Conservation (phyloP, 441 rosid species). For the Cnidoscolus chayamansa region DNA sequence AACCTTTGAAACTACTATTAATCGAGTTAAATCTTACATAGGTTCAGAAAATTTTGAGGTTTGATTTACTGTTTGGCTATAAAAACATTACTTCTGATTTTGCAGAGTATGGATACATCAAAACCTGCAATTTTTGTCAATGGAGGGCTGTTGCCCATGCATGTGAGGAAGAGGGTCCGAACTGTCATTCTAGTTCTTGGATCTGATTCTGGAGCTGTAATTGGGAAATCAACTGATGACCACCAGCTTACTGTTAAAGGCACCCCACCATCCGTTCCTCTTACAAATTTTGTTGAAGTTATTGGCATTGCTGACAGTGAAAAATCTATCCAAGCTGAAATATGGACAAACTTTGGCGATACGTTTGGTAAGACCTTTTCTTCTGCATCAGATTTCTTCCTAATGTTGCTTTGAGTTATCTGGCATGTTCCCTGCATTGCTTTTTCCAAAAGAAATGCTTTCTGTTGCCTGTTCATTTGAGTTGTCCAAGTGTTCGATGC, state of each 20-base stretch:
- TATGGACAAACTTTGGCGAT: constrained; percentile 75
- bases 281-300: constrained; percentile 66
- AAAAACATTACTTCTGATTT: no score
- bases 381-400: not conserved
- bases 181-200: constrained; percentile 60
- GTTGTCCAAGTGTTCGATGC: not conserved
- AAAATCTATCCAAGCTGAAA: constrained; percentile 58
- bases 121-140: constrained; percentile 50
- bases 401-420: not conserved
- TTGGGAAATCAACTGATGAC: constrained; percentile 77
- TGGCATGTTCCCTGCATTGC: not conserved
- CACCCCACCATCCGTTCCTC: constrained; percentile 43
- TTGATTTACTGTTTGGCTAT: not conserved
- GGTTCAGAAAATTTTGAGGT: not conserved
- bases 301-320: constrained; percentile 84
- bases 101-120: no score
- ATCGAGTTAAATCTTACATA: no score
- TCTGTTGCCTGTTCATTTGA: not conserved
- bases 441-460: not conserved
- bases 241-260: constrained; percentile 59
- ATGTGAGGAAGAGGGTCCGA: constrained; percentile 67
- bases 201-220: constrained; percentile 48
- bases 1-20: no score
- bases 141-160: constrained; percentile 51
- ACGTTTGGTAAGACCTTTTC: constrained; percentile 49